Evolutionary conservation across 108 stramenopile genomes (phyloP), one percentile per base, ranked within the genome.

Genomic region (Parmales sp.): DNA sequence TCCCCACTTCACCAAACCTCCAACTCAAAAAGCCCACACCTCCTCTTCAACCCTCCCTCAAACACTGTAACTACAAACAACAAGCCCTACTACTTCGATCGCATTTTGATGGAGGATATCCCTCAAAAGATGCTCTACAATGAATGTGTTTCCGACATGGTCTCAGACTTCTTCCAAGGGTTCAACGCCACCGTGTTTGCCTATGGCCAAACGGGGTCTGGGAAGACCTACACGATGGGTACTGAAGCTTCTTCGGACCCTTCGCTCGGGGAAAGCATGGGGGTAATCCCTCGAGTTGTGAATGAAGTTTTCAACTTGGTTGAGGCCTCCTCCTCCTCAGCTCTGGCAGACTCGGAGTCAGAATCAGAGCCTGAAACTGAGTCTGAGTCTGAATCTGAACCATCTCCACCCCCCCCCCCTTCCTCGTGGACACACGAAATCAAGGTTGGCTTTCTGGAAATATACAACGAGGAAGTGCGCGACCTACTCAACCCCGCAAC

Each of bases 151-250:
- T 66, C 74, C 48, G 50, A 68, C 1, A 68, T 83, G 20, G 86
- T 87, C 0, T 79, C 75, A 34, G 77, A 70, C 48, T 79, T 72
- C 64, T 64, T 87, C 65, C 80, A 90, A 67, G 97, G 97, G 51
- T 98, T 95, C 78, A 96, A 98, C 81, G 94, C 95, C 8, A 96
- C 97, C 2, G 84, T 92, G 34, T 72, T 98, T 43, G 97, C 97
- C 2, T 96, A 95, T 72, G 95, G 94, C 1, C 93, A 98, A 82
- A 97, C 94, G 67, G 92, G 90, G 1, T 82, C 78, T 11, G 93
- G 93, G 29, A 91, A 93, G 86, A 93, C 91, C 1, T 84, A 79
- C 79, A 86, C 82, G 20, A 86, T 86, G 85, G 84, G 54, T 0
- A 41, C 54, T 1, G 41, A 39, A 39, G 54, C 11, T 37, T 45